phyloP scores from a whole-genome alignment of 2,329 filamentous ascomycete genomes.

The Trichoderma afroharzianum region DNA sequence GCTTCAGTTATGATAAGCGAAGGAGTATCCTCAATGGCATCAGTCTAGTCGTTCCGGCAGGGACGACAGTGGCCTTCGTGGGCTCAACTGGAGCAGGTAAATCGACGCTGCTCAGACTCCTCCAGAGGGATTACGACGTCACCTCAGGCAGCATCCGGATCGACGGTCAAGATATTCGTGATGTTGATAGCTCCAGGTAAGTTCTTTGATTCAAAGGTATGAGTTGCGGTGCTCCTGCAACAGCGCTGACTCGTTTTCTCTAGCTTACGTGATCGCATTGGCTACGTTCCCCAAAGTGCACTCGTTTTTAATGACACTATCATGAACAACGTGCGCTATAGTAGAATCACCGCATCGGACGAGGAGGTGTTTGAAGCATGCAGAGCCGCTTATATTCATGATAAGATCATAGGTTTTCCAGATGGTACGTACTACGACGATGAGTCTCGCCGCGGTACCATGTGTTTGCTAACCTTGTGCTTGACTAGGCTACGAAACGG shows the following conservation, averaged over 20 bases:
- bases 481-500: conserved; percentile 44
- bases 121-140: conserved; percentile 58
- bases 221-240: not conserved
- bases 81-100: conserved; percentile 59
- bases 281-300: conserved; percentile 54
- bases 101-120: conserved; percentile 55
- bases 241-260: conserved; percentile 21
- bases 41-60: conserved; percentile 47
- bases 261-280: conserved; percentile 51
- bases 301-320: conserved; percentile 57
- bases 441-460: not conserved
- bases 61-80: conserved; percentile 57
- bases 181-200: conserved; percentile 49
- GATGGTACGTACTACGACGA: conserved; percentile 35
- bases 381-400: conserved; percentile 54
- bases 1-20: conserved; percentile 58
- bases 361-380: conserved; percentile 54
- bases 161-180: conserved; percentile 54
- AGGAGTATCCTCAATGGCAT: conserved; percentile 55
- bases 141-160: conserved; percentile 50
- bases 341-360: conserved; percentile 50
- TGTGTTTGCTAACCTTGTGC: not conserved
- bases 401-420: conserved; percentile 53
- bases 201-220: not conserved
- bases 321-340: conserved; percentile 58